Evolutionary conservation across 768 basidiomycete species (phyloP).

Genomic region (Lentinula sp.): DNA sequence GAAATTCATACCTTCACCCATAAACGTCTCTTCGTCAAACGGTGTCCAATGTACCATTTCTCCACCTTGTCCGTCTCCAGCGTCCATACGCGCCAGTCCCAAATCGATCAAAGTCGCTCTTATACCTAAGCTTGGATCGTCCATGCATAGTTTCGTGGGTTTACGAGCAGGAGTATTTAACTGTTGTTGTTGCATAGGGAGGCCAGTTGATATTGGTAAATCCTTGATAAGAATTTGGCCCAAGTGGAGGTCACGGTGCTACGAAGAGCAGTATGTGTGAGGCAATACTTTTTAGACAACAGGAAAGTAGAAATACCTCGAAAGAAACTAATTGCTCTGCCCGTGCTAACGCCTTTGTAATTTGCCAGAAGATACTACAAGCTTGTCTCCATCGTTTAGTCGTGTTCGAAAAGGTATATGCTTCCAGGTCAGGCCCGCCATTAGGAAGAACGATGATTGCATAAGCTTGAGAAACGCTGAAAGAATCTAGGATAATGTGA

Average conservation of each 20-base stretch:
- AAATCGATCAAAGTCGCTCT: conserved; percentile 88
- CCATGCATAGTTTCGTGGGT: conserved; percentile 39
- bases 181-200: conserved; percentile 27
- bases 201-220: conserved; percentile 21
- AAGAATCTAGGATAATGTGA: conserved; percentile 46
- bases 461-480: conserved; percentile 74
- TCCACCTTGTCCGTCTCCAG: conserved; percentile 38
- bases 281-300: neutral
- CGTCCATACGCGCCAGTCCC: conserved; percentile 83
- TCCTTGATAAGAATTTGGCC: conserved; percentile 88
- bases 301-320: conserved; percentile 51
- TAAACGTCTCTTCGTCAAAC: conserved; percentile 85
- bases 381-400: conserved; percentile 78
- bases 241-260: conserved; percentile 99
- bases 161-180: conserved; percentile 23
- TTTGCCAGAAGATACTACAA: conserved; percentile 87
- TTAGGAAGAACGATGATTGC: conserved; percentile 88
- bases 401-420: conserved; percentile 59
- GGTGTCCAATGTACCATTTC: conserved; percentile 64
- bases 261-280: conserved; percentile 6
- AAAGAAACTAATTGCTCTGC: conserved; percentile 82
- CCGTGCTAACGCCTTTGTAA: conserved; percentile 64
- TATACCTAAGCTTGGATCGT: conserved; percentile 60
- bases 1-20: conserved; percentile 66
- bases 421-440: conserved; percentile 87